Evolutionary conservation across 2,329 filamentous ascomycete genomes (phyloP).

Genomic region (Xylaria sp.): DNA sequence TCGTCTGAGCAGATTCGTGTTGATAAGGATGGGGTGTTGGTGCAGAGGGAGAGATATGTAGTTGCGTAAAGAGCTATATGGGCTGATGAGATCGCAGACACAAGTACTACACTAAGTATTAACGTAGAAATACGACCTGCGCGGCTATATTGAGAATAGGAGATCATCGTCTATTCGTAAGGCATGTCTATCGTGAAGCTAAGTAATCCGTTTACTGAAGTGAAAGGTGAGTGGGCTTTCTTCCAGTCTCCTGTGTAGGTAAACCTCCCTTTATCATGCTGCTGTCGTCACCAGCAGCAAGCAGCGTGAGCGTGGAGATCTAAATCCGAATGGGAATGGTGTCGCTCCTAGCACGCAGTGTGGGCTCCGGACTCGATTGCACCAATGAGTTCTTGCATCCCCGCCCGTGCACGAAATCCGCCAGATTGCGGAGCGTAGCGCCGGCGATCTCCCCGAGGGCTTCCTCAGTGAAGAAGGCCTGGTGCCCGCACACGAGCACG

Average conservation of each 20-base stretch:
- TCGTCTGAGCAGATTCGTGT: conserved; percentile 47
- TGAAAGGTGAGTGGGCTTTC: neutral
- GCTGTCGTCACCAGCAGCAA: neutral
- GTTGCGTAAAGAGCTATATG: neutral
- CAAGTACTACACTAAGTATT: no score
- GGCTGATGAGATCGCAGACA: neutral
- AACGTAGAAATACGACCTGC: no score
- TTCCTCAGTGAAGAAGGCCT: conserved; percentile 76
- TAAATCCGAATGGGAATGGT: conserved; percentile 54
- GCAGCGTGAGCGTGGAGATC: neutral
- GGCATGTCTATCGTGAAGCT: neutral
- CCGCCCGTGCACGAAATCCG: conserved; percentile 53
- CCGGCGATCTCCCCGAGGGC: conserved; percentile 72
- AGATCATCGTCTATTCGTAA: conserved; percentile 1
- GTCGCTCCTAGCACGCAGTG: conserved; percentile 39
- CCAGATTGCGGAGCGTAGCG: conserved; percentile 67
- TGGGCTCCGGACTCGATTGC: conserved; percentile 7
- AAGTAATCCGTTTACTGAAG: neutral
- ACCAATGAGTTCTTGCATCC: conserved; percentile 45
- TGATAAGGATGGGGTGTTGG: conserved; percentile 38
- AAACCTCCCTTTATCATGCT: neutral
- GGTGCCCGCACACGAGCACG: conserved; percentile 73
- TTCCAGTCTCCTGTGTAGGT: neutral
- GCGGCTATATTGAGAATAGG: neutral
- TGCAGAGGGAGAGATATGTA: conserved; percentile 40